Percentiles rank a stretch among this genome's conserved stretches.
Conservation (phyloP, 768 basidiomycete genomes). For the Tephrocybe rancida region DNA sequence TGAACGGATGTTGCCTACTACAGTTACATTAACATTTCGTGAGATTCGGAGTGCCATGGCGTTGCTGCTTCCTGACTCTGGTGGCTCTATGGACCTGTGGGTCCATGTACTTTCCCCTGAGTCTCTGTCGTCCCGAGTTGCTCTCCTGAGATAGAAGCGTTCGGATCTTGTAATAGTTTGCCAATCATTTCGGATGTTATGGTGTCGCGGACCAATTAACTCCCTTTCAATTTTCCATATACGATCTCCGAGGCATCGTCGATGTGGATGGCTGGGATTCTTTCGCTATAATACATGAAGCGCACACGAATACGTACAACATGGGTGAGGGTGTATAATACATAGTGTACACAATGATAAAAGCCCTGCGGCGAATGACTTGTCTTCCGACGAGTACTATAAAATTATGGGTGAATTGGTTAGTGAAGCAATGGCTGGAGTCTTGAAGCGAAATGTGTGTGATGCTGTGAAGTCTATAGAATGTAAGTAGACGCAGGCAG, state of each 20-base stretch:
- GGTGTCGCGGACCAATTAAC: neutral
- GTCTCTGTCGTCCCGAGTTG: neutral
- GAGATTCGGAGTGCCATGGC: neutral
- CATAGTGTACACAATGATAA: neutral
- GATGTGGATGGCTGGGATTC: too few species aligned
- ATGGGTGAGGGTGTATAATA: neutral
- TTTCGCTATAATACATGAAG: neutral
- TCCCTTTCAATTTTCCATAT: neutral
- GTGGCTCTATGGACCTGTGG: neutral
- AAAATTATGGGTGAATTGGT: neutral
- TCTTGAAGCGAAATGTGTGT: neutral
- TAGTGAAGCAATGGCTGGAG: neutral
- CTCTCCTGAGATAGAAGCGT: neutral
- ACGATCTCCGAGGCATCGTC: neutral
- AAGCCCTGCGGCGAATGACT: too few species aligned
- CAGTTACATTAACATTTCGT: too few species aligned
- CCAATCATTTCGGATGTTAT: neutral
- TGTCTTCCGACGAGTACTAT: neutral
- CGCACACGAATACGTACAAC: neutral
- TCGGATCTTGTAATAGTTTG: constrained; percentile 7
- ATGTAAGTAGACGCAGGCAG: neutral
- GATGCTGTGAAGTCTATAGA: neutral
- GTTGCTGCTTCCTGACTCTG: neutral
- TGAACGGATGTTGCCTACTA: too few species aligned
- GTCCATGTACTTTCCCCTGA: neutral